A percentile compares a stretch with the other conserved stretches of the same genome.
These are phyloP conservation scores for Guadua angustifolia DNA, from an alignment of 176 grass and related monocot genomes.

Conservation along the genomic window DNA sequence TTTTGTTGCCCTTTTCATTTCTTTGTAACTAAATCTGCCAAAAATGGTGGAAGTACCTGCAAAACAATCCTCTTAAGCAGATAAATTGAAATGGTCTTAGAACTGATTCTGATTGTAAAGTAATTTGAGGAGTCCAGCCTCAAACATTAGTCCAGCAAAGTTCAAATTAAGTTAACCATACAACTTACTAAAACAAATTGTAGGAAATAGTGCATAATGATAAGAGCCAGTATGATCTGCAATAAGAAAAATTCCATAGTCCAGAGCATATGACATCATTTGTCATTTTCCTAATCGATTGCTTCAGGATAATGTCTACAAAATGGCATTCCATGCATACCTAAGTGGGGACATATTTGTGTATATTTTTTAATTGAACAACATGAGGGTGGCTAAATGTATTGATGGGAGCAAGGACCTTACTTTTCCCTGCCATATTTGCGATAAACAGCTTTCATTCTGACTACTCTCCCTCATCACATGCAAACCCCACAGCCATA, in stretches of 20 bases:
- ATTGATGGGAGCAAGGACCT: background rate
- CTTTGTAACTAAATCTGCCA: slow-evolving; percentile 66
- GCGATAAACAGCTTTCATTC: background rate
- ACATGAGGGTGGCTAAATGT: background rate
- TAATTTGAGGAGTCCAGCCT: slow-evolving; percentile 21
- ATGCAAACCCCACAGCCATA: background rate
- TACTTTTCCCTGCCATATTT: slow-evolving; percentile 11
- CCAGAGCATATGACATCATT: background rate
- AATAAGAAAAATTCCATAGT: background rate
- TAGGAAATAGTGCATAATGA: background rate
- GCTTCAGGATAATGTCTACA: slow-evolving; percentile 2
- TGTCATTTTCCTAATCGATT: slow-evolving; percentile 4
- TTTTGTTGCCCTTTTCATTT: slow-evolving; percentile 79
- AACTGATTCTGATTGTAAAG: slow-evolving; percentile 14
- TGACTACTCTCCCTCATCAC: background rate
- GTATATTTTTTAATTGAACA: background rate
- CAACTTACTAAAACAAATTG: slow-evolving; percentile 7
- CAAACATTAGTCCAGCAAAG: background rate
- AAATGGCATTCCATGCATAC: background rate
- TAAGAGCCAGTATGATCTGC: background rate
- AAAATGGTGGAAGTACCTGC: slow-evolving; percentile 69
- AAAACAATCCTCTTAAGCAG: slow-evolving; percentile 48
- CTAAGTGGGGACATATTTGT: background rate
- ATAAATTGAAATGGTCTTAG: slow-evolving; percentile 28
- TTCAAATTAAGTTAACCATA: slow-evolving; percentile 17